Percentiles rank a stretch among this genome's conserved stretches.
These are phyloP conservation scores for Xylaria sp. DNA, from an alignment of 2,329 filamentous ascomycete genomes.

Conservation along the genomic window DNA sequence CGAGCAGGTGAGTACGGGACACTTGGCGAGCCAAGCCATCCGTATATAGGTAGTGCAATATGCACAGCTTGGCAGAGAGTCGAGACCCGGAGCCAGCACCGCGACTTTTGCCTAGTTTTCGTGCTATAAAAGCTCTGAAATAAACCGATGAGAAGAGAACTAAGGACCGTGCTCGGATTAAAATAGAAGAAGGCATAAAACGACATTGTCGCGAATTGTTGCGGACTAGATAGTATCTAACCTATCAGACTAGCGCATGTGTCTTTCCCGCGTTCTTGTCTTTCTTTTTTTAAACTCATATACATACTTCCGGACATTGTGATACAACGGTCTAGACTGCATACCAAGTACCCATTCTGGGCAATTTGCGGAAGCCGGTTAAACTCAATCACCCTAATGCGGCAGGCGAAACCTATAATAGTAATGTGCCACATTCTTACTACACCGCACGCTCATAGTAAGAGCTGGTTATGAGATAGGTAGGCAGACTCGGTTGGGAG, in stretches of 20 bases:
- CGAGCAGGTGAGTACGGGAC: background rate
- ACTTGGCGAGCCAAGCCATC: slow-evolving; percentile 25
- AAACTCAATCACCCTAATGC: slow-evolving; percentile 34
- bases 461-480: background rate
- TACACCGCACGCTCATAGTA: background rate
- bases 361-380: slow-evolving; percentile 43
- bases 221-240: too few relatives aligned
- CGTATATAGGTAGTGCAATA: slow-evolving; percentile 4
- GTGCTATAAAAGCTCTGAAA: background rate
- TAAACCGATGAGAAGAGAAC: background rate
- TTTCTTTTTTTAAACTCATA: background rate
- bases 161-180: background rate
- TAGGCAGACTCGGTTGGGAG: background rate
- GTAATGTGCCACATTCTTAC: background rate
- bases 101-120: background rate
- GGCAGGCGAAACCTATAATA: slow-evolving; percentile 26
- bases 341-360: slow-evolving; percentile 5
- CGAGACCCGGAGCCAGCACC: background rate
- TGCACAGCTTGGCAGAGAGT: slow-evolving; percentile 21
- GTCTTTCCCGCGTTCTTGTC: slow-evolving; percentile 8
- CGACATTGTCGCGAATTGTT: background rate
- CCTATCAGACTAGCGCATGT: background rate
- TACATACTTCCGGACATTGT: background rate
- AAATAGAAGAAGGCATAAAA: background rate
- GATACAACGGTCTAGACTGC: background rate